Base-by-base conservation (phyloP, 2,329 filamentous ascomycete genomes). In the Aspergillus novofumigatus region DNA sequence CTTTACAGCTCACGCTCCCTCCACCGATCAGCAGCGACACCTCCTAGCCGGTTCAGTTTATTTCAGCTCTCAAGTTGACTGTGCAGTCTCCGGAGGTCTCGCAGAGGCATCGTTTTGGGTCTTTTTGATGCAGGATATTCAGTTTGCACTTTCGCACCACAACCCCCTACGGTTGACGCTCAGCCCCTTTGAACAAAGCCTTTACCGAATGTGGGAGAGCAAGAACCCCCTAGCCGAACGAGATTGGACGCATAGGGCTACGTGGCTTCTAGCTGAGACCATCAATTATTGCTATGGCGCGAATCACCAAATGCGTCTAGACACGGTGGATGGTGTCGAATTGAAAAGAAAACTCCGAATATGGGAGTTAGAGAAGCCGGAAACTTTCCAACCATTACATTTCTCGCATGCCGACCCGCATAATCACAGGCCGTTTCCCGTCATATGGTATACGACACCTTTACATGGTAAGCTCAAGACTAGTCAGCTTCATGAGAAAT, bases 101-200 rank as follows among this genome's bases (percentile, higher is more conserved):
- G 66, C 70, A 1, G 70, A 70, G 21, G 68, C 70, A 25, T 71
- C 70, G 0, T 73, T 73, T 57, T 73, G 70, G 70, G 64, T 69
- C 10, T 73, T 71, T 49, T 69, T 73, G 3, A 69, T 71, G 59
- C 70, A 73, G 52, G 70, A 73, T 54, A 70, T 73, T 21, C 70
- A 72, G 45, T 70, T 70, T 56, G 69, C 69, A 4, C 59, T 73
- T 51, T 67, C 67, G 10, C 69, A 67, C 52, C 68, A 67, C 21
- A 70, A 68, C 56, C 67, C 70, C 42, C 63, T 73, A 10, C 66
- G 70, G 26, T 53, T 73, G 17, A 65, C 65, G 6, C 64, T 71
- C 49, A 66, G 64, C 9, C 67, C 70, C 2, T 72, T 73, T 48
- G 68, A 68, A 50, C 65, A 70, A 42, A 68, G 61, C 10, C 63